Base-by-base conservation (phyloP, 2,329 filamentous ascomycete species). In the Colletotrichum sp. region DNA sequence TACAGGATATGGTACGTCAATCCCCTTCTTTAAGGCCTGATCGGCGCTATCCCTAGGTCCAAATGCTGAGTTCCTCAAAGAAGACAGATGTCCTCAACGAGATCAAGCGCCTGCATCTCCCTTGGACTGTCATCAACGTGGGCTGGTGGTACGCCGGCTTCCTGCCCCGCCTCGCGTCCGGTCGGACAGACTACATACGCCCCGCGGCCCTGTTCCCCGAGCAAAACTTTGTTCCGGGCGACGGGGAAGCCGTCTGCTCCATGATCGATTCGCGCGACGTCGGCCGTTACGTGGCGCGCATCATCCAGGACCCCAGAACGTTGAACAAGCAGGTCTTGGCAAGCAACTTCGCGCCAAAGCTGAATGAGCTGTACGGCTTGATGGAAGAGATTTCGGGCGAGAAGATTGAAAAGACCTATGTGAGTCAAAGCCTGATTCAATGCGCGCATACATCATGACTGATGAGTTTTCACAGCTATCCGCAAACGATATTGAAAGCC, bases 61-160 rank as follows among this genome's bases (percentile, higher is more conserved):
- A 8, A 36, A 16, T 28, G 26, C 34, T 66, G 18, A 43, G 9
- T 52, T 21, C 38, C 3, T 1, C 8, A 8, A 16, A 71, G 58
- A 92, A 92, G 82, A 88, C 91, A 76, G 81, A 83, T 2, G 83
- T 91, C 18, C 85, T 88, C 78, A 85, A 89, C 74, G 85, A 88
- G 71, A 84, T 91, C 78, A 87, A 87, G 78, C 82, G 84, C 71
- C 79, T 88, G 3, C 80, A 83, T 36, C 84, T 92, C 2, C 88
- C 88, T 0, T 92, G 88, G 81, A 92, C 90, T 13, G 82, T 90
- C 78, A 87, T 92, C 66, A 90, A 92, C 77, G 86, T 91, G 8
- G 90, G 90, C n/a, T 90, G 84, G 83, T 92, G 90, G 90, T 89
- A 90, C 79, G 88, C 91, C 79, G 77, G 88, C 32, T 82, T 83